Conservation (phyloP, 116 monocot species). For the Cymodocea nodosa region DNA sequence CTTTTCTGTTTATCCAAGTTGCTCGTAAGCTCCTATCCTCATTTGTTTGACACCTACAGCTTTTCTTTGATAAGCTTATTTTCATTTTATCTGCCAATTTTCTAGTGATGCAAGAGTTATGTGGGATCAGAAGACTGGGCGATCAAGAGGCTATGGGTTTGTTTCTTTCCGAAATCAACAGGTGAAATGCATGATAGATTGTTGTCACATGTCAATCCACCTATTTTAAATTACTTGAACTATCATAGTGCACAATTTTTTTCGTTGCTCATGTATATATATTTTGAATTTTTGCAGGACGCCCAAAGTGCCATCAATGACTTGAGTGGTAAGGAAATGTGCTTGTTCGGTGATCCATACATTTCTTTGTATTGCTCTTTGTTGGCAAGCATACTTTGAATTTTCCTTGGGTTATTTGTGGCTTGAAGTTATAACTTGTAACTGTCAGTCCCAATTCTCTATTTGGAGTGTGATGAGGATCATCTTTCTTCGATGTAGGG, state of each 20-base stretch:
- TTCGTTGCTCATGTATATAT: no score
- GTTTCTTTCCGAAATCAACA: constrained; percentile 86
- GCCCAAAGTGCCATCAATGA: constrained; percentile 97
- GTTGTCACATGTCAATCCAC: neutral
- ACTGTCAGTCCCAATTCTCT: neutral
- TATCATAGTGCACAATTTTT: neutral
- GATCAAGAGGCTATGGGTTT: constrained; percentile 91
- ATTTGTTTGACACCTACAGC: neutral
- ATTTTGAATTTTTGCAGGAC: constrained; percentile 32
- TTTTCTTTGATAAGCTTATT: neutral
- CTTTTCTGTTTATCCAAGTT: constrained; percentile 62
- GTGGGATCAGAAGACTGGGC: constrained; percentile 97
- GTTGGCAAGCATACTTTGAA: neutral
- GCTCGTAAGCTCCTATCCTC: constrained; percentile 53
- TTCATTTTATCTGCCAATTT: neutral
- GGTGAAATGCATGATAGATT: constrained; percentile 18
- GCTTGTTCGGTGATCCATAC: neutral
- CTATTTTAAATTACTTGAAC: neutral
- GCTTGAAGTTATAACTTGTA: neutral
- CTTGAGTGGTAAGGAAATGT: constrained; percentile 38
- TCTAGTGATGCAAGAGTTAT: constrained; percentile 83
- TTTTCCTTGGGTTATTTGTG: neutral
- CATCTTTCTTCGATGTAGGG: constrained; percentile 17
- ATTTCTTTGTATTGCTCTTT: neutral
- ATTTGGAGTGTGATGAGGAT: neutral